Evolutionary conservation across 1,139 yeast species (phyloP).

Genomic region (Pneumocystis carinii): DNA sequence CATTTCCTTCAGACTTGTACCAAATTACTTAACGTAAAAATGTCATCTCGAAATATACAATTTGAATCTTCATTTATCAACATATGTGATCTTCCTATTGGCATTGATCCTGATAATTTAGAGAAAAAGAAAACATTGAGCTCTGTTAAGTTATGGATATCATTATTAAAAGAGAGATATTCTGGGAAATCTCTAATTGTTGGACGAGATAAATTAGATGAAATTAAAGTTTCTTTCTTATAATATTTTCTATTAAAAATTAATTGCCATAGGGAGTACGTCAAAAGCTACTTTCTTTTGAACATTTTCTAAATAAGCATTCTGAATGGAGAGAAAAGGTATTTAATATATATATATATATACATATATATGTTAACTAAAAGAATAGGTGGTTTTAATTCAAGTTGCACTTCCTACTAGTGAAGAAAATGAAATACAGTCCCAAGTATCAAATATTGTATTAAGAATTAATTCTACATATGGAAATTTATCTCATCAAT

Average conservation of each 20-base stretch:
- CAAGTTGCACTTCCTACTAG: conserved; percentile 61
- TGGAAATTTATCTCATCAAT: conserved; percentile 51
- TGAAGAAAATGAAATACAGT: conserved; percentile 35
- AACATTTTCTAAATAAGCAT: conserved; percentile 50
- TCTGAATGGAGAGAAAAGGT: conserved; percentile 59
- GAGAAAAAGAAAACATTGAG: conserved; percentile 32
- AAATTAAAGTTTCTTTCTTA: conserved; percentile 40
- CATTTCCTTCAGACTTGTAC: conserved; percentile 88
- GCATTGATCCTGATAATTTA: conserved; percentile 62
- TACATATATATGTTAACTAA: background rate
- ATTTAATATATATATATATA: background rate
- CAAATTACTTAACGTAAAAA: conserved; percentile 67
- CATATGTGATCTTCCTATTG: conserved; percentile 65
- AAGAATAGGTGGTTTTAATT: conserved; percentile 38
- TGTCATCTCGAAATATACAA: conserved; percentile 57
- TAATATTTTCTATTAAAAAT: background rate
- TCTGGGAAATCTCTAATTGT: conserved; percentile 51
- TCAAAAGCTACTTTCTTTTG: conserved; percentile 78
- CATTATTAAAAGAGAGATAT: conserved; percentile 68
- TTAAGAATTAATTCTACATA: conserved; percentile 71
- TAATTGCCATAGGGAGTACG: conserved; percentile 35
- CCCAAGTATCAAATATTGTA: conserved; percentile 61
- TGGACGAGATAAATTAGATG: conserved; percentile 77
- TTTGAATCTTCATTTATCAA: conserved; percentile 52
- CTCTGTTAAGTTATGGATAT: conserved; percentile 54